Evolutionary conservation across 306 rosid genomes (phyloP), one percentile per base, ranked within the genome.

Genomic region (Pterocarpus macrocarpus): DNA sequence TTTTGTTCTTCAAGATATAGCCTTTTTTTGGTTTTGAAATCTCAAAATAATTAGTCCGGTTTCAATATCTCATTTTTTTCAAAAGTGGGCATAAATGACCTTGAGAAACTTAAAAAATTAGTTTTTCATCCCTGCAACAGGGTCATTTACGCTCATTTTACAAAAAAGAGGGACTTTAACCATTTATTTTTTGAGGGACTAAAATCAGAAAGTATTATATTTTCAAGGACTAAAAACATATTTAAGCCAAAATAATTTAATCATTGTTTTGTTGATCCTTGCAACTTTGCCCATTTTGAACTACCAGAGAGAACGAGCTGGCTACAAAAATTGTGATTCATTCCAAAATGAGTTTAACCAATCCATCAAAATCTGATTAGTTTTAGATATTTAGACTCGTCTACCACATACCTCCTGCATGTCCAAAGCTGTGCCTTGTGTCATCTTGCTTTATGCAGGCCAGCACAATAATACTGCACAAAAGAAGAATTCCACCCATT

Each of bases 361-460:
- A 50, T 53, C 61, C 61, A 70, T 30, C 63, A 68, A 76, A 34
- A 78, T 63, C 30, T 30, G 47, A 9, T 16, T 17, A 30, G 47
- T 58, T 22, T 72, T 45, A 66, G 1, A 30, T 78, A 44, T 13
- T 57, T 52, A 72, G 35, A 65, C 58, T 34, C 50, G 12, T 38
- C 69, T 33, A 14, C 11, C 72, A 63, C 72, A 74, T 83, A 91
- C 97, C 94, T 91, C 97, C 97, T 0, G 88, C 50, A 76, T 88
- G 86, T 80, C 97, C 94, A 77, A 90, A 92, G 78, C 64, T 79
- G 73, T 92, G 94, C 76, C 97, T 87, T 6, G 80, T 81, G 49
- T 85, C 90, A 78, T 92, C 97, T 88, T 92, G 92, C 62, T 77
- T 86, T 28, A 69, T 84, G 73, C 77, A 82, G 64, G 92, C 77